Evolutionary conservation across 371 early-diverging fungal genomes (phyloP), one percentile per base, ranked within the genome.

Genomic region (Saksenaea oblongispora): DNA sequence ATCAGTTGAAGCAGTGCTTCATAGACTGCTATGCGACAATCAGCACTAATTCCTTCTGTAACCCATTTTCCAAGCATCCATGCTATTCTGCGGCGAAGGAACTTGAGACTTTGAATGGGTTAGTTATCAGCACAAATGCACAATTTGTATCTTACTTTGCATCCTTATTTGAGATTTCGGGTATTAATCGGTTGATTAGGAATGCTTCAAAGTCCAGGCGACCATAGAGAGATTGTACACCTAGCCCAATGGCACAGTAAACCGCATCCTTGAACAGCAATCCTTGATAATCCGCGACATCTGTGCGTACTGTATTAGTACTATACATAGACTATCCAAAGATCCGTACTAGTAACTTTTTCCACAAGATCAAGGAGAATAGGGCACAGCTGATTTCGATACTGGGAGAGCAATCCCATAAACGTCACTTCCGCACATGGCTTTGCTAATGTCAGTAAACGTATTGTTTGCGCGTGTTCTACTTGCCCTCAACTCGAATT

Each of bases 11-110:
- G 56, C 47, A 95, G 73, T 7, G 87, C 76, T 42, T 83, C 75
- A 70, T 95, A 95, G 2, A 92, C 85, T 7, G 73, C 73, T 17
- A 86, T 82, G 10, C 92, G 83, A 39, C 86, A 79, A 0, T 84
- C 80, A 10, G 86, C 85, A 36, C 88, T 84, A 27, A 89, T 75
- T 34, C 94, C 91, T 62, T 95, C 93, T 8, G 80, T 80, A 18
- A 95, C 85, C 95, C 95, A 97, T 67, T 86, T 82, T n/a, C 93
- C 92, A 41, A 95, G 80, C 55, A 96, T 72, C 90, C 91, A 89
- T 5, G 91, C 90, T 17, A 93, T 88, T 15, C 96, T 86, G 41
- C 93, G 86, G 39, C 88, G 85, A 26, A 94, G 70, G 9, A 92
- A 71, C 22, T 79, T 87, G 37, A 78, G 79, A 36, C 88, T 89